Base-by-base conservation (phyloP, 2,329 filamentous ascomycete genomes). In the Harringtonia lauricola region DNA sequence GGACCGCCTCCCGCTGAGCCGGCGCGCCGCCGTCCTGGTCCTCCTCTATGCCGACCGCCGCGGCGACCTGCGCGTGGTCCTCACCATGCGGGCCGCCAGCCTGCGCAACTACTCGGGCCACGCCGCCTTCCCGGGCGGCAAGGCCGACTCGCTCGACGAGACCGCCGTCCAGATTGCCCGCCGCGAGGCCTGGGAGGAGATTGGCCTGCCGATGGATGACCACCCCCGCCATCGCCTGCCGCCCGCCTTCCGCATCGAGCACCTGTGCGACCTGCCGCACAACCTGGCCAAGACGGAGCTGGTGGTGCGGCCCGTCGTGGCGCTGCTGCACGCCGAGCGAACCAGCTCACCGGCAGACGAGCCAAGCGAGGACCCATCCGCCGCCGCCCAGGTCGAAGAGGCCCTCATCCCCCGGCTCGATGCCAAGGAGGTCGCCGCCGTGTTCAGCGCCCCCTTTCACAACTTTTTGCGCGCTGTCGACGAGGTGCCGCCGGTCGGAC, bases 131-230 rank as follows among this genome's bases (percentile, higher is more conserved):
- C 87, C 88, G 0, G 87, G 87, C 42, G 89, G 86, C 52, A 84
- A 79, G 64, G 81, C 72, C 37, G 78, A 82, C 52, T 65, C 60
- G 3, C 50, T 65, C 3, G 62, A 68, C 24, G 76, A 82, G 54
- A 76, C 74, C n/a, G 71, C 77, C 64, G 86, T 86, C 61, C 75
- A 89, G 56, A 94, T 89, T 41, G 88, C 90, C 9, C 79, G 90
- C 19, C 79, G 90, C 50, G 90, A 96, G 68, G 89, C 90, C 1
- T 84, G 76, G 60, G 90, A 96, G 61, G 90, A 96, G 61, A 95
- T 96, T 51, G 90, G 90, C 2, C 77, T 96, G 3, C 86, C 90
- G 2, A 71, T 81, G 55, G 71, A 79, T 52, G 78, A 24, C 12
- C 33, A 35, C 31, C 6, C 9, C 31, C 7, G 12, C 7, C 55